Conservation (phyloP, 352 stramenopile genomes). For the Globisporangium perplexum region DNA sequence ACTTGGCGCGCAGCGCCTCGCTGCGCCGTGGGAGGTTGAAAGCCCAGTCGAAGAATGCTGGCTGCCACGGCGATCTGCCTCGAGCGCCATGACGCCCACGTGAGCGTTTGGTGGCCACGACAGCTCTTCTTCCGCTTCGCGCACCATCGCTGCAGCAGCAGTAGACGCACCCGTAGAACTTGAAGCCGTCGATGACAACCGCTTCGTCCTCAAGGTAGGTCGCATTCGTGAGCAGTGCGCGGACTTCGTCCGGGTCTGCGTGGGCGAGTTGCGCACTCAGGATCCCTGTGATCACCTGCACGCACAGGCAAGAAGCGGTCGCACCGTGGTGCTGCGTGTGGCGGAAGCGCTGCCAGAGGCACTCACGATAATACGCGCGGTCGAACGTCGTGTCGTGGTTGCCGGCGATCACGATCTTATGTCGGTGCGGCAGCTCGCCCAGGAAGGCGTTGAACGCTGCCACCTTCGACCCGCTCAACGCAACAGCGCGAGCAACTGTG, state of each 20-base stretch:
- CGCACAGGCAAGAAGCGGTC: no score
- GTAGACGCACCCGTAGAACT: conserved; percentile 57
- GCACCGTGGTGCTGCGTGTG: conserved; percentile 52
- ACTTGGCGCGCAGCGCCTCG: conserved; percentile 29
- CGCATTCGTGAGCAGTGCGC: conserved; percentile 65
- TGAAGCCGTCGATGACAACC: conserved; percentile 62
- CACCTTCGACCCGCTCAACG: no score
- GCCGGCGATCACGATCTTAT: conserved; percentile 77
- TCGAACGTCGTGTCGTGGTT: conserved; percentile 87
- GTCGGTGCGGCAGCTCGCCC: conserved; percentile 19
- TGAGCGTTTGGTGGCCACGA: no score
- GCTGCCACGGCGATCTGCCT: conserved; percentile 47
- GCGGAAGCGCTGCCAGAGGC: conserved; percentile 65
- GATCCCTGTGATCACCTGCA: no score
- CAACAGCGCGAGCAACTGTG: no score
- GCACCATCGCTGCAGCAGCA: no score
- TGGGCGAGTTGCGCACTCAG: background rate
- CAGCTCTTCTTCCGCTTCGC: no score
- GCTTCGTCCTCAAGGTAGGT: conserved; percentile 77
- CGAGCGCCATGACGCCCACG: no score
- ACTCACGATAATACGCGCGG: conserved; percentile 42
- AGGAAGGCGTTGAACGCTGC: no score
- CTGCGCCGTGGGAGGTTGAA: conserved; percentile 58
- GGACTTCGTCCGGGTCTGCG: conserved; percentile 56
- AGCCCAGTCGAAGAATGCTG: conserved; percentile 81